Evolutionary conservation across 768 basidiomycete genomes (phyloP).

Genomic region (Coprinopsis cinerea): DNA sequence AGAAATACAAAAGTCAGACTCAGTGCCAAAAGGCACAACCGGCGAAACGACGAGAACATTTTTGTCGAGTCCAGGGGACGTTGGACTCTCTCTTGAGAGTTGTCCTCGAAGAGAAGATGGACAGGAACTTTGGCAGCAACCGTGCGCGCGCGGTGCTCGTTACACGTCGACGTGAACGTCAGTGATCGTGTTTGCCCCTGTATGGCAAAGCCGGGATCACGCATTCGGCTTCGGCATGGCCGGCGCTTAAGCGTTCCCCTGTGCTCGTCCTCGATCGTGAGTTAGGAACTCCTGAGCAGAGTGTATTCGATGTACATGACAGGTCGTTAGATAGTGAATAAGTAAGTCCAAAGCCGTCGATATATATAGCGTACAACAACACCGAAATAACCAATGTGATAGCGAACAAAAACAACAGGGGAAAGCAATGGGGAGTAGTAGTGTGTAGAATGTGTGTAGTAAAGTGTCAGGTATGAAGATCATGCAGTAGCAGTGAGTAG

Average conservation of each 20-base stretch:
- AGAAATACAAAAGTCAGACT: conserved; percentile 23
- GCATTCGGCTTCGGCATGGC: too few species aligned
- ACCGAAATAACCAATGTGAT: conserved; percentile 17
- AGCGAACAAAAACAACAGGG: conserved; percentile 11
- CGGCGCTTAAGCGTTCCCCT: too few species aligned
- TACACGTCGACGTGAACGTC: conserved; percentile 24
- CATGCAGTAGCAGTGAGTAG: neutral
- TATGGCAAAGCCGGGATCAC: neutral
- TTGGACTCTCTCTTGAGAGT: too few species aligned
- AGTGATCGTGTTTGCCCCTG: conserved; percentile 4
- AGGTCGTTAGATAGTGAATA: too few species aligned
- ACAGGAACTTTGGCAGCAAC: conserved; percentile 3
- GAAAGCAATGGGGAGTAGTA: neutral
- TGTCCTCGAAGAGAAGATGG: too few species aligned
- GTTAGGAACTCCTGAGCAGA: too few species aligned
- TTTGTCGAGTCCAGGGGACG: conserved; percentile 13
- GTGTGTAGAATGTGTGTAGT: too few species aligned
- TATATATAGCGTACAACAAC: too few species aligned
- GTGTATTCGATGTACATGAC: too few species aligned
- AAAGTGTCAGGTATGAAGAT: neutral
- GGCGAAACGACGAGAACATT: conserved; percentile 36
- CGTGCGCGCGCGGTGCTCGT: conserved; percentile 14
- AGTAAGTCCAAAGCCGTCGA: conserved; percentile 30
- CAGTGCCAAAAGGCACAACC: conserved; percentile 25
- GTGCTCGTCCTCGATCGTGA: too few species aligned